Evolutionary conservation across 2,329 filamentous ascomycete genomes (phyloP), one percentile per base, ranked within the genome.

Genomic region (Aspergillus ibericus): DNA sequence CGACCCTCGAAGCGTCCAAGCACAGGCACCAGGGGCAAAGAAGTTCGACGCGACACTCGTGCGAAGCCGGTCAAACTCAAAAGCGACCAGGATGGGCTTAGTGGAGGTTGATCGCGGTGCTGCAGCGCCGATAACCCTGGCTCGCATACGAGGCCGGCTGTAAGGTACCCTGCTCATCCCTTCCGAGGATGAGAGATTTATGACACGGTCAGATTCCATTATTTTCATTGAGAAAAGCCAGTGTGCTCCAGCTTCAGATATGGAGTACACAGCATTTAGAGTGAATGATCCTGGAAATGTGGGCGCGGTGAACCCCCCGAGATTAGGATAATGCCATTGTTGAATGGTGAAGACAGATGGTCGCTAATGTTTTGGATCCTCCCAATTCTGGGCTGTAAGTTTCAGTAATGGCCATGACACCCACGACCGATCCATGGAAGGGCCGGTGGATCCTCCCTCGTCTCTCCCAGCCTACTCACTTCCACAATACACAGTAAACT

Each of bases 81-180:
- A 27, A 22, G 29, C 51, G 38, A 53, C 51, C 22, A 40, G 51
- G 51, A 53, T 42, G 20, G 54, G 62, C 35, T 46, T 64, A 59
- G 60, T 35, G 32, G 54, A 36, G 47, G 55, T 34, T 56, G 38
- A 55, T 48, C 20, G 53, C 13, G 22, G 22, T 25, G 48, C 48
- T 35, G 27, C 27, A 29, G 8, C 25, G 25, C 16, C 20, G 15
- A 27, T 25, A 25, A 38, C 32, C 48, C 48, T 36, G 44, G 50
- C 50, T 22, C 5, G 50, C 50, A 53, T 34, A 53, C 50, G 50
- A 53, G 12, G 50, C 35, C 34, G 9, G 12, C 50, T 53, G 50
- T 53, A 53, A 53, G 50, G 50, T 42, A 53, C 51, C 36, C 20
- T 15, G 51, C 22, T 25, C 22, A 25, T 25, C 22, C 22, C 22